Evolutionary conservation across 2,329 filamentous ascomycete species (phyloP).

Genomic region (Chrysoporthe cubensis): DNA sequence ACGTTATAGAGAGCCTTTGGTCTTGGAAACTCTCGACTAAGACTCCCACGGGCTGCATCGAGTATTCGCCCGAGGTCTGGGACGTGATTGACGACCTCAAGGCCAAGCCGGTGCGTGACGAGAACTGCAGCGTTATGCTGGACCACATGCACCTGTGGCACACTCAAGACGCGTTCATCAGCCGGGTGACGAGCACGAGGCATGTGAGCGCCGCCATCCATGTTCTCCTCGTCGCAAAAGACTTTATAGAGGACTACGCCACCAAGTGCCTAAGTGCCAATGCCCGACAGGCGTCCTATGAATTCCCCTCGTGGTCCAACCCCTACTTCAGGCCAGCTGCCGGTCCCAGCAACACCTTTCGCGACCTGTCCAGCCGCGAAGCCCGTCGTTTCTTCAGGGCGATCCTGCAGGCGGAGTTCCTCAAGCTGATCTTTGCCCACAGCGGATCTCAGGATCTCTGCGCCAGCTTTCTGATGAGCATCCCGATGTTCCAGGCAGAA

Average conservation of each 20-base stretch:
- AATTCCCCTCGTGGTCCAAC: not conserved
- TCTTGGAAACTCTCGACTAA: too few relatives aligned
- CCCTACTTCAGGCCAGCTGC: not conserved
- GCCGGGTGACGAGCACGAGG: not conserved
- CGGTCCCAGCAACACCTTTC: too few relatives aligned
- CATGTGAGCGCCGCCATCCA: not conserved
- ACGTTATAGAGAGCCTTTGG: too few relatives aligned
- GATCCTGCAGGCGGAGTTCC: not conserved
- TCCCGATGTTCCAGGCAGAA: not conserved
- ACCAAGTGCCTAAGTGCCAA: not conserved
- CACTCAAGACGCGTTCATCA: not conserved
- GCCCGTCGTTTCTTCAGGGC: not conserved
- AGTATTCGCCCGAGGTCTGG: not conserved
- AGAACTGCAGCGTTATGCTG: not conserved
- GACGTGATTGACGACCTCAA: not conserved
- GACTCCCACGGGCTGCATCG: not conserved
- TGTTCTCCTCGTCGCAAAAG: not conserved
- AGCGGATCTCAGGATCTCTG: not conserved
- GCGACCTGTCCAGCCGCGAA: not conserved
- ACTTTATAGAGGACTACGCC: constrained; percentile 10
- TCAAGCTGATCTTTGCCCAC: not conserved
- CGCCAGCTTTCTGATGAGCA: not conserved
- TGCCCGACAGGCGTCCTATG: not conserved
- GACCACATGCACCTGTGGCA: not conserved
- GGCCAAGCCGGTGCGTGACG: not conserved